Evolutionary conservation across 805 yeast genomes (phyloP).

Genomic region (Cyberlindnera japonica): DNA sequence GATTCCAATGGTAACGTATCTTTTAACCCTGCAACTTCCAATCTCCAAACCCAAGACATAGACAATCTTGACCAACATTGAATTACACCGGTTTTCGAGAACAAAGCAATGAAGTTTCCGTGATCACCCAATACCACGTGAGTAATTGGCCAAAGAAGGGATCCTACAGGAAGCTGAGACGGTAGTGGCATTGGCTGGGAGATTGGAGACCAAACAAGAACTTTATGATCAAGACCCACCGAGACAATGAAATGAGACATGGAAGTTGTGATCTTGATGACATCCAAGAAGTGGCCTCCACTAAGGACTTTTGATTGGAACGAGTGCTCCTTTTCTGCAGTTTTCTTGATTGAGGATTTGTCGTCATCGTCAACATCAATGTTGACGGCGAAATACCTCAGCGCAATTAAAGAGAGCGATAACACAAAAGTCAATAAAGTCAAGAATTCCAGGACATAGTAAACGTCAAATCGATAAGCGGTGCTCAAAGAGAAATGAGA

Average conservation of each 20-base stretch:
- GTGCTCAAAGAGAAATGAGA: conserved; percentile 23
- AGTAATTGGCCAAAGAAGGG: conserved; percentile 59
- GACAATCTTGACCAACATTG: conserved; percentile 58
- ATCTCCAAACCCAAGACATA: conserved; percentile 57
- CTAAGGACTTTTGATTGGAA: conserved; percentile 39
- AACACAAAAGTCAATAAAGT: conserved; percentile 48
- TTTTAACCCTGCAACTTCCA: conserved; percentile 34
- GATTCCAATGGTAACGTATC: conserved; percentile 45
- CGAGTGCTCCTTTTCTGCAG: conserved; percentile 18
- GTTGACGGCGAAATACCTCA: conserved; percentile 36
- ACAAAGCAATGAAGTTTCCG: conserved; percentile 55
- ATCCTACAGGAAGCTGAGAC: conserved; percentile 38
- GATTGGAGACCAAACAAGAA: conserved; percentile 72
- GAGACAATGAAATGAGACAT: conserved; percentile 60
- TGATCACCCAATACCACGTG: conserved; percentile 52
- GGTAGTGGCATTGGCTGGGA: conserved; percentile 44
- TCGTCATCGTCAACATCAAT: conserved; percentile 20
- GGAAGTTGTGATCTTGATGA: conserved; percentile 57
- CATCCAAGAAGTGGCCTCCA: conserved; percentile 59
- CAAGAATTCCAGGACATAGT: conserved; percentile 54
- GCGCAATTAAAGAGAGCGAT: conserved; percentile 43
- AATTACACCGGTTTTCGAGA: conserved; percentile 48
- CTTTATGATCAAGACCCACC: conserved; percentile 69
- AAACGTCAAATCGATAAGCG: conserved; percentile 43
- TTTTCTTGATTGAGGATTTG: conserved; percentile 12